phyloP scores from a whole-genome alignment of 371 early-diverging fungal genomes.

The Zychaea mexicana region DNA sequence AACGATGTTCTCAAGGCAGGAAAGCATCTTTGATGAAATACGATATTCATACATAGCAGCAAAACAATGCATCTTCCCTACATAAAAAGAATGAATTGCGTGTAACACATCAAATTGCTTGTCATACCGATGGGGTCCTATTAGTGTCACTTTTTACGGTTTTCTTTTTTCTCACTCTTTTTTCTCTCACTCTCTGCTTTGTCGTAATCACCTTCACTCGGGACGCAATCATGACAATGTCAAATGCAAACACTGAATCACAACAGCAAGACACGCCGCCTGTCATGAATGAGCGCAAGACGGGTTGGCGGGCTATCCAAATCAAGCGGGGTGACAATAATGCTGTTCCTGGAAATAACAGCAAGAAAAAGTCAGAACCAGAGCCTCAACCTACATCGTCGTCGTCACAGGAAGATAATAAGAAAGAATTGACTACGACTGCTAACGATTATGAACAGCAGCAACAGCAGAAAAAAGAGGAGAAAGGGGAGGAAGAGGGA shows the following conservation, averaged over 20 bases:
- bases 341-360: background rate
- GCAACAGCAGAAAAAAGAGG: background rate
- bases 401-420: background rate
- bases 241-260: conserved; percentile 8
- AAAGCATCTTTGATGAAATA: background rate
- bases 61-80: background rate
- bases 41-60: background rate
- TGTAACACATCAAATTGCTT: background rate
- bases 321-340: background rate
- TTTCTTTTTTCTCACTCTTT: background rate
- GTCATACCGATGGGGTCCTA: conserved; percentile 1
- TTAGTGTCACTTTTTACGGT: background rate
- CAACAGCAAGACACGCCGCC: conserved; percentile 2
- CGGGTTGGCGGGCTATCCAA: conserved; percentile 14
- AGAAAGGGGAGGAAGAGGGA: conserved; percentile 1
- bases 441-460: background rate
- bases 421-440: background rate
- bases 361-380: conserved; percentile 8
- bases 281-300: conserved; percentile 12
- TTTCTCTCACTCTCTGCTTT: background rate
- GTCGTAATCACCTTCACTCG: background rate
- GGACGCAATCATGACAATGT: conserved; percentile 6
- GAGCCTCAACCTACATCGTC: no score
- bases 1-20: background rate
- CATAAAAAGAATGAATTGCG: background rate